Base-by-base conservation (phyloP, 1,284 basidiomycete genomes). In the Ceratobasidium theobromae region DNA sequence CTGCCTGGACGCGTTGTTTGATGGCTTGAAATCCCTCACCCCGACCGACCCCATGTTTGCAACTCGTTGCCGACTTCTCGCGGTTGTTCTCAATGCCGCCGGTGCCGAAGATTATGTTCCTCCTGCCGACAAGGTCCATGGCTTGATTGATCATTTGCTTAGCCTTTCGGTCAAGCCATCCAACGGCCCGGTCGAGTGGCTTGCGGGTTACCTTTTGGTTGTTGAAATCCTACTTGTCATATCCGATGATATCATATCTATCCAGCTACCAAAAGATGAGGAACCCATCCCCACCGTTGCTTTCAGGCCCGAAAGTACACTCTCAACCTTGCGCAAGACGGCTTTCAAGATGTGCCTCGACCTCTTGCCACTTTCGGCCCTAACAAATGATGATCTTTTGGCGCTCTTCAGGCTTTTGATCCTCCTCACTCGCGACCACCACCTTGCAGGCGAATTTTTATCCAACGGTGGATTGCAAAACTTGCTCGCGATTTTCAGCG, bases 41-140 rank as follows among this genome's bases (percentile, higher is more conserved):
- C 81, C 85, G 6, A 58, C 85, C 67, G 86, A 92, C 71, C 86
- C 89, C 71, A 85, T 87, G 2, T 78, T 96, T 45, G 84, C 89
- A 11, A 88, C 92, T 67, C 82, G 95, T 48, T 89, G 92, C 70
- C 88, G 92, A 60, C 80, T 98, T 8, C 80, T 96, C n/a, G 91
- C 93, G 1, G 79, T 97, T 32, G 85, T 94, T 16, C 79, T 93
- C 30, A 86, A 86, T 69, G 91, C 93, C 72, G 82, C 84, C n/a
- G 82, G 86, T 1, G 81, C 76, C 12, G 35, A 49, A 6, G 58
- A 62, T 23, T 52, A 62, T 23, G 30, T 62, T 40, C 58, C 58
- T 11, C 35, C 48, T 8, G 3, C 25, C 14, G 58, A 86, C 14
- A 67, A 72, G 66, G 30, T 69, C 35, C 43, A 32, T 16, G 33